A percentile compares a stretch with the other conserved stretches of the same genome.
These are phyloP conservation scores for Wickerhamiella qilinensis DNA, from an alignment of 805 yeast species.

Conservation along the genomic window DNA sequence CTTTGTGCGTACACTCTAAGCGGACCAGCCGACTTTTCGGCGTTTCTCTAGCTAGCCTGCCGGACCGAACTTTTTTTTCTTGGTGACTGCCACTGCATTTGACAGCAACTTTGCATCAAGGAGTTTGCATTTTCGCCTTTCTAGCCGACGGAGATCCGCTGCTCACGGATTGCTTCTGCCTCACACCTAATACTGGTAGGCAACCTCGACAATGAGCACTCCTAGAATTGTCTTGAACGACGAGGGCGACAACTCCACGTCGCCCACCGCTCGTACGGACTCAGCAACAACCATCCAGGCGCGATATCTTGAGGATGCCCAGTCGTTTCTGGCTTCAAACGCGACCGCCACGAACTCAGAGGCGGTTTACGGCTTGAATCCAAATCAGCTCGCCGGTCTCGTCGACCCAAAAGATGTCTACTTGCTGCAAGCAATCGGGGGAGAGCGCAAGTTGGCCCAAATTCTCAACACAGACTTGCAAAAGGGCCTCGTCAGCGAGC, in stretches of 20 bases:
- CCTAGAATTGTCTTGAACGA: neutral
- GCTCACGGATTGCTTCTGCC: too few species aligned
- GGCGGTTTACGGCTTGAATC: slow-evolving; percentile 7
- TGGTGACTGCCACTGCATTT: too few species aligned
- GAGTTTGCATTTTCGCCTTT: too few species aligned
- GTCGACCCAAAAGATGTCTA: slow-evolving; percentile 25
- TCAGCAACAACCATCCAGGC: slow-evolving; percentile 2
- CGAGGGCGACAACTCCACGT: neutral
- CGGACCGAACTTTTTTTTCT: too few species aligned
- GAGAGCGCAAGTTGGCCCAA: slow-evolving; percentile 18
- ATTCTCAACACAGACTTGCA: slow-evolving; percentile 20
- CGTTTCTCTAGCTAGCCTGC: too few species aligned
- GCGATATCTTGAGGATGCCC: slow-evolving; percentile 8
- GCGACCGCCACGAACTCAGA: slow-evolving; percentile 1
- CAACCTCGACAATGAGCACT: neutral
- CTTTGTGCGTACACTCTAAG: too few species aligned
- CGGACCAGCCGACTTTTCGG: too few species aligned
- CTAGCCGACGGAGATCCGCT: too few species aligned
- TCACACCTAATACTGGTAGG: too few species aligned
- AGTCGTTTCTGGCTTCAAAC: slow-evolving; percentile 6
- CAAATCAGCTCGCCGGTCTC: slow-evolving; percentile 15
- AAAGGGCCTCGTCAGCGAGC: slow-evolving; percentile 18
- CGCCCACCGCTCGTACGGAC: neutral
- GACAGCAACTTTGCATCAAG: too few species aligned
- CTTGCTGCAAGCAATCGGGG: slow-evolving; percentile 24